Base-by-base conservation (phyloP, 352 stramenopile genomes). In the Phytophthora colocasiae region DNA sequence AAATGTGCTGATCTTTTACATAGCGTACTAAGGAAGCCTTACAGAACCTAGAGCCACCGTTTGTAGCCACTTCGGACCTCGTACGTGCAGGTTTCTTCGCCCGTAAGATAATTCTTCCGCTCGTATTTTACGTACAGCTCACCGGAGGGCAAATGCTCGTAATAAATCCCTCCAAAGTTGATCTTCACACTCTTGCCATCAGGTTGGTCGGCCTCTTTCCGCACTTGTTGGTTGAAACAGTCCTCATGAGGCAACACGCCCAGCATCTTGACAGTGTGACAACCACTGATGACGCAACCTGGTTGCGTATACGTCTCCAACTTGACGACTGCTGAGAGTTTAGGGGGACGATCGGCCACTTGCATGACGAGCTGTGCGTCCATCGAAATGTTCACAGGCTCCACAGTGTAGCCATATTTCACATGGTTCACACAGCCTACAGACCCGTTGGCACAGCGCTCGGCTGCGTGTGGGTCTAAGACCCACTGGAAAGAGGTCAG, bases 101-200 rank as follows among this genome's bases (percentile, higher is more conserved):
- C 54, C 39, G 77, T 83, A 15, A 89, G 59, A 53, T 77, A 77
- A 70, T 89, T 89, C 31, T 66, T 75, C n/a, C 58, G 58, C 48
- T 86, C 79, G 47, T 69, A 88, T 50, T 84, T 85, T 61, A 78
- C 69, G 60, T 86, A 88, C 43, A 88, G 75, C 41, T 85, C 77
- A 10, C 79, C 74, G n/a, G 52, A 58, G 0, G 79, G 79, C 24
- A 85, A n/a, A 39, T 84, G 66, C 46, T 83, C 77, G 57, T 84
- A 88, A 63, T 85, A 88, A 45, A 83, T 83, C 29, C 79, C 79
- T 17, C 79, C 79, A 71, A 85, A 88, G 60, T 81, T 58, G 29
- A 87, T 74, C 31, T 66, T 54, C 7, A 69, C 68, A 15, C 68
- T 77, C 22, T 61, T 55, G 22, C 71, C 73, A 36, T 85, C 79